Evolutionary conservation across 768 basidiomycete genomes (phyloP).

Genomic region (Tricholomella constricta): DNA sequence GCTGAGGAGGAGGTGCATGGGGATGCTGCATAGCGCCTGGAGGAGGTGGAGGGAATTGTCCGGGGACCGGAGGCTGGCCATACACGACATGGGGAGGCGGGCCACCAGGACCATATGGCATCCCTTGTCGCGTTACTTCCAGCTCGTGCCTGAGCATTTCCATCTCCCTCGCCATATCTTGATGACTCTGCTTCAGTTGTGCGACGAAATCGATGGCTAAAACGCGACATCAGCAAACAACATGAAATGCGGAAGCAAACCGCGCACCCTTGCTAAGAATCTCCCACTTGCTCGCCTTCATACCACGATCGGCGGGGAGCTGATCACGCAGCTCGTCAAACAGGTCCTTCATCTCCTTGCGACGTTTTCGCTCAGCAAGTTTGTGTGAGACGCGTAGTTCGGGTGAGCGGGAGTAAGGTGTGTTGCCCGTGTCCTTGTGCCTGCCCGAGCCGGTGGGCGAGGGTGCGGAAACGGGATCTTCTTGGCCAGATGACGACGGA

Average conservation of each 20-base stretch:
- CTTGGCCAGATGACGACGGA: conserved; percentile 40
- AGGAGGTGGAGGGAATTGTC: conserved; percentile 48
- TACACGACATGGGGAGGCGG: conserved; percentile 53
- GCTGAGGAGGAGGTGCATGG: conserved; percentile 35
- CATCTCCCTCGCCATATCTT: conserved; percentile 77
- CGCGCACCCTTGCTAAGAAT: conserved; percentile 90
- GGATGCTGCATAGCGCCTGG: conserved; percentile 47
- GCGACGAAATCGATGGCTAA: conserved; percentile 87
- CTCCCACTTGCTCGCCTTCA: conserved; percentile 99
- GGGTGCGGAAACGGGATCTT: conserved; percentile 43
- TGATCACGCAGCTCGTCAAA: conserved; percentile 96
- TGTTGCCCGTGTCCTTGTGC: conserved; percentile 52
- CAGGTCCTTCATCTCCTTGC: conserved; percentile 99
- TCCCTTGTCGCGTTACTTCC: conserved; percentile 62
- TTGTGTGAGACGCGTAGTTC: conserved; percentile 96
- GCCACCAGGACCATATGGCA: conserved; percentile 51
- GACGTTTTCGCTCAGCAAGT: conserved; percentile 92
- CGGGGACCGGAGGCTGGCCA: conserved; percentile 45
- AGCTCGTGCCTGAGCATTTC: conserved; percentile 79
- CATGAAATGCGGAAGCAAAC: conserved; percentile 8
- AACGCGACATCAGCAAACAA: conserved; percentile 6
- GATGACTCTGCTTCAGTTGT: conserved; percentile 74
- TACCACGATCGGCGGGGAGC: conserved; percentile 87
- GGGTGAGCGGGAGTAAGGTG: conserved; percentile 94
- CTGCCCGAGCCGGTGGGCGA: conserved; percentile 39